Percentiles rank a stretch among this genome's conserved stretches.
Evolutionary conservation across 2,329 filamentous ascomycete species (phyloP).

Genomic region (Aspergillus tamarii): DNA sequence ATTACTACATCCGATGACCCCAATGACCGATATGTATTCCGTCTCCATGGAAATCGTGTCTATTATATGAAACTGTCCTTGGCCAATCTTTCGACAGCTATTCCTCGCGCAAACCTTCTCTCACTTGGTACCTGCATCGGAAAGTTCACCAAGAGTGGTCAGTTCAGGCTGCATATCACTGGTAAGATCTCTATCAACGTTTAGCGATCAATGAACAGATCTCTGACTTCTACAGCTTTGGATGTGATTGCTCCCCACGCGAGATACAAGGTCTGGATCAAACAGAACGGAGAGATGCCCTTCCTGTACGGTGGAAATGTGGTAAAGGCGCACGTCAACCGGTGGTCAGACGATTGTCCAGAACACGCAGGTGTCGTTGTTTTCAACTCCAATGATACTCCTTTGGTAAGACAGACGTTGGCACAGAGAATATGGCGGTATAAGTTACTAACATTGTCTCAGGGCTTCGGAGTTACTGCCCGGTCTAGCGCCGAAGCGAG

Average conservation of each 20-base stretch:
- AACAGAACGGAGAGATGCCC: constrained; percentile 94
- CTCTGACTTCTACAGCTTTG: constrained; percentile 54
- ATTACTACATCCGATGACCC: constrained; percentile 71
- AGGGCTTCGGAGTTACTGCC: constrained; percentile 92
- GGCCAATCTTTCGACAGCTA: constrained; percentile 86
- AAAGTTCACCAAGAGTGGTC: constrained; percentile 91
- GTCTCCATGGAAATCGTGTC: constrained; percentile 77
- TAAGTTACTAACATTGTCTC: constrained; percentile 1
- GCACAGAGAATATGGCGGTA: too few relatives aligned
- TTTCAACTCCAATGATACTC: constrained; percentile 87
- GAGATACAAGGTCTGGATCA: constrained; percentile 96
- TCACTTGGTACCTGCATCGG: constrained; percentile 82
- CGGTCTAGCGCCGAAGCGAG: constrained; percentile 81
- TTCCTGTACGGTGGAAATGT: constrained; percentile 94
- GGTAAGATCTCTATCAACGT: not conserved
- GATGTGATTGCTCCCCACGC: constrained; percentile 88
- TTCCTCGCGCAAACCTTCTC: constrained; percentile 79
- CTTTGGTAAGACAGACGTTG: constrained; percentile 52
- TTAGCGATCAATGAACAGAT: not conserved
- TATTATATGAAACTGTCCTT: constrained; percentile 91
- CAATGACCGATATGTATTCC: constrained; percentile 83
- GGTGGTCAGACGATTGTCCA: constrained; percentile 88
- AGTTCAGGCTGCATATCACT: constrained; percentile 93
- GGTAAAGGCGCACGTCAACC: constrained; percentile 77
- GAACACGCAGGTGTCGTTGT: constrained; percentile 92